phyloP scores from a whole-genome alignment of 2,329 filamentous ascomycete genomes.

The Botrytis fragariae region DNA sequence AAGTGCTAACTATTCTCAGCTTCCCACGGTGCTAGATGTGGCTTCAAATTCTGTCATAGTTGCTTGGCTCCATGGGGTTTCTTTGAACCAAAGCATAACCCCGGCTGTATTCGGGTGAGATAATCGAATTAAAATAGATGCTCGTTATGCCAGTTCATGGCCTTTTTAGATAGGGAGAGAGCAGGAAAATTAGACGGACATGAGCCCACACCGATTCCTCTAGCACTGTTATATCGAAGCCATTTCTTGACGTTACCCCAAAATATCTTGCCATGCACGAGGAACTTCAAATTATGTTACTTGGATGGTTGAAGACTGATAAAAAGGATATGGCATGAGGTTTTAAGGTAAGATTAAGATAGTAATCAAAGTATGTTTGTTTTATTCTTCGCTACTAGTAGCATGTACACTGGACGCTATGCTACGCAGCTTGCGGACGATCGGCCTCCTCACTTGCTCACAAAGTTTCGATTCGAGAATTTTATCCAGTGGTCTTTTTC shows the following conservation, averaged over 20 bases:
- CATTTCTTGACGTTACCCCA: background rate
- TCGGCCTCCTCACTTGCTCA: background rate
- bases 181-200: rapidly evolving
- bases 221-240: no score
- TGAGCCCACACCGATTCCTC: background rate
- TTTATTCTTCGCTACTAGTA: background rate
- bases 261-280: no score
- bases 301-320: no score
- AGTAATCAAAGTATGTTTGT: background rate
- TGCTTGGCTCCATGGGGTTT: background rate
- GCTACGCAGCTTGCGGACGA: background rate
- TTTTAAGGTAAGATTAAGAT: background rate
- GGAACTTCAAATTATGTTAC: background rate
- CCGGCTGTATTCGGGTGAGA: background rate
- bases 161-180: rapidly evolving
- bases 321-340: background rate
- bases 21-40: background rate
- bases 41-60: background rate
- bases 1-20: background rate
- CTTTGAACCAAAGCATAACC: background rate
- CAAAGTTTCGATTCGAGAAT: background rate
- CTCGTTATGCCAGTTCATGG: background rate
- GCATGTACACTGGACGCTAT: background rate
- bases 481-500: no score
- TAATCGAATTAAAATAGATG: background rate